These are phyloP conservation scores for Cladophialophora yegresii DNA, from an alignment of 2,329 filamentous ascomycete species.

Conservation along the genomic window DNA sequence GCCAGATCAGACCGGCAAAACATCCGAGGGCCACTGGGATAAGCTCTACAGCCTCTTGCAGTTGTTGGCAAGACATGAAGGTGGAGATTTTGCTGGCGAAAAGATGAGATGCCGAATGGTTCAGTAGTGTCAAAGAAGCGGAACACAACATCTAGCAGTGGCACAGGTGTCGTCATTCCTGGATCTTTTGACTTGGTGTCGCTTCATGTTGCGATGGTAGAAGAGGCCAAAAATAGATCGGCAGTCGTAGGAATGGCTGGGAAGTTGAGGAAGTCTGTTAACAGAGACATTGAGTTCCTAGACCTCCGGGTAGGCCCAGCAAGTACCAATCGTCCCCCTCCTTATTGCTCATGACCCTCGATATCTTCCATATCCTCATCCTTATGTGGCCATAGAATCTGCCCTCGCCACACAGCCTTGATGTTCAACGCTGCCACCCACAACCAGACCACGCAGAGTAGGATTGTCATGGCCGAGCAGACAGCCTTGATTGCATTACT, in stretches of 20 bases:
- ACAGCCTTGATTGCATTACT: constrained; percentile 57
- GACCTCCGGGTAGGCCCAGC: background rate
- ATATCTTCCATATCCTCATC: constrained; percentile 54
- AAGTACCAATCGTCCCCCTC: no score
- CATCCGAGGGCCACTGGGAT: background rate
- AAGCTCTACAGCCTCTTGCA: background rate
- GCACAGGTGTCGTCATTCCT: background rate
- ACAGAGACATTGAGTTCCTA: background rate
- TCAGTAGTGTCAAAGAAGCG: background rate
- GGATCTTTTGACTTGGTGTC: background rate
- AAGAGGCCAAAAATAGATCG: background rate
- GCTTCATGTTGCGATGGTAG: background rate
- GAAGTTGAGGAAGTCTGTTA: background rate
- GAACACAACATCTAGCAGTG: background rate
- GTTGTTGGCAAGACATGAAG: background rate
- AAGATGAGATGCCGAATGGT: background rate
- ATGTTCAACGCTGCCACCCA: constrained; percentile 54
- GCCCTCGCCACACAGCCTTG: constrained; percentile 52
- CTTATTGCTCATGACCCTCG: background rate
- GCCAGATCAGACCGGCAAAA: background rate
- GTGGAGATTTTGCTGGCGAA: background rate
- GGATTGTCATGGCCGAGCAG: constrained; percentile 55
- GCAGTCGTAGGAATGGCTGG: background rate
- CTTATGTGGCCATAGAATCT: constrained; percentile 61
- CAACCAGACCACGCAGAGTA: constrained; percentile 52